Evolutionary conservation across 2,329 filamentous ascomycete genomes (phyloP).

Genomic region (Fusarium irregulare): DNA sequence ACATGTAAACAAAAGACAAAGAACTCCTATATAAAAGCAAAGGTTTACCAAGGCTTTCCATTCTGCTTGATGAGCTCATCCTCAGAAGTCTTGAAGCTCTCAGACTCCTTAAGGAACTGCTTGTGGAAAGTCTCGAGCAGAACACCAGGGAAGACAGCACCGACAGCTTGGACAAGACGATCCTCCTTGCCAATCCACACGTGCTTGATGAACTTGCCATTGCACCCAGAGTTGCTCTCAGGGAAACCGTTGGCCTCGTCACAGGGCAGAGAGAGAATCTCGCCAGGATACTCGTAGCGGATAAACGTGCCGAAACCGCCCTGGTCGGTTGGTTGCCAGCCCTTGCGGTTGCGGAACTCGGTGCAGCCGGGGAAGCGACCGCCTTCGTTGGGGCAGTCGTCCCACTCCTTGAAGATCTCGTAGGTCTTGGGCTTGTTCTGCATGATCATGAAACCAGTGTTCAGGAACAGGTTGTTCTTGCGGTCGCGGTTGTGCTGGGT

Average conservation of each 20-base stretch:
- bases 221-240: slow-evolving; percentile 52
- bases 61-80: slow-evolving; percentile 22
- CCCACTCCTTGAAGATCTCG: slow-evolving; percentile 63
- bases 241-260: slow-evolving; percentile 58
- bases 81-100: slow-evolving; percentile 24
- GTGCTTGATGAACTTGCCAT: slow-evolving; percentile 57
- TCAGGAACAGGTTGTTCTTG: slow-evolving; percentile 57
- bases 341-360: slow-evolving; percentile 51
- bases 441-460: slow-evolving; percentile 66
- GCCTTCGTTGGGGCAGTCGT: slow-evolving; percentile 54
- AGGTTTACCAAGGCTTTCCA: slow-evolving; percentile 13
- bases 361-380: slow-evolving; percentile 53
- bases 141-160: slow-evolving; percentile 52
- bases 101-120: slow-evolving; percentile 48
- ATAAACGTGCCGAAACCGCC: slow-evolving; percentile 58
- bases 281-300: slow-evolving; percentile 55
- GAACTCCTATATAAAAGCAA: not conserved
- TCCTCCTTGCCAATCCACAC: slow-evolving; percentile 57
- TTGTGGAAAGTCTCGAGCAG: slow-evolving; percentile 53
- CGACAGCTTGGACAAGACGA: slow-evolving; percentile 54
- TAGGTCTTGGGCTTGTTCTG: slow-evolving; percentile 62
- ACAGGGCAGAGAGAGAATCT: slow-evolving; percentile 55
- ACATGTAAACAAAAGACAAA: not conserved
- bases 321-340: slow-evolving; percentile 56
- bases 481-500: slow-evolving; percentile 54